Evolutionary conservation across 1,284 basidiomycete species (phyloP).

Genomic region (Earliella scabrosa): DNA sequence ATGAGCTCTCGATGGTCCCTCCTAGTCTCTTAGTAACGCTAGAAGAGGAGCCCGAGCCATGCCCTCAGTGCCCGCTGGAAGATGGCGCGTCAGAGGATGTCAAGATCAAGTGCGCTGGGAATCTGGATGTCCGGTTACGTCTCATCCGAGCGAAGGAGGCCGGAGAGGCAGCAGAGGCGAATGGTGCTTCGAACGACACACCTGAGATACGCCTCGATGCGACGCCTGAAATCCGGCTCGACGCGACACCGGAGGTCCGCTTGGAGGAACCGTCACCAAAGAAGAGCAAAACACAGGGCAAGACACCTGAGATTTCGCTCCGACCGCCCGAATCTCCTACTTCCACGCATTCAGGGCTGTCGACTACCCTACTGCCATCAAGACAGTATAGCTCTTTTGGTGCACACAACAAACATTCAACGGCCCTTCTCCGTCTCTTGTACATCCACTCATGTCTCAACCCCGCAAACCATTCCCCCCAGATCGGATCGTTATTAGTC

Average conservation of each 20-base stretch:
- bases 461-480: slow-evolving; percentile 69
- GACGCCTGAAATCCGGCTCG: slow-evolving; percentile 55
- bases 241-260: slow-evolving; percentile 33
- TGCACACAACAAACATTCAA: slow-evolving; percentile 63
- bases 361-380: slow-evolving; percentile 58
- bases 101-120: slow-evolving; percentile 52
- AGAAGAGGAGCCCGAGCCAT: slow-evolving; percentile 53
- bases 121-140: slow-evolving; percentile 57
- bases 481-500: slow-evolving; percentile 68
- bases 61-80: slow-evolving; percentile 56
- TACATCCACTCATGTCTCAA: slow-evolving; percentile 75
- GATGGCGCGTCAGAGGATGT: slow-evolving; percentile 49
- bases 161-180: slow-evolving; percentile 16
- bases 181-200: slow-evolving; percentile 32
- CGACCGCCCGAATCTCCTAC: slow-evolving; percentile 36
- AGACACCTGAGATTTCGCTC: slow-evolving; percentile 34
- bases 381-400: slow-evolving; percentile 47
- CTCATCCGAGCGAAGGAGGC: slow-evolving; percentile 42
- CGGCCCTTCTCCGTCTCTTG: slow-evolving; percentile 70
- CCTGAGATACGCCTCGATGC: slow-evolving; percentile 50
- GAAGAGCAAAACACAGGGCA: slow-evolving; percentile 22
- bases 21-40: slow-evolving; percentile 53
- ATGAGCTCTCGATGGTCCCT: slow-evolving; percentile 64
- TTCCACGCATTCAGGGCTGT: slow-evolving; percentile 33
- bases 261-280: slow-evolving; percentile 23